These are phyloP conservation scores for Westerdykella sp. DNA, from an alignment of 2,329 filamentous ascomycete species.

Conservation along the genomic window DNA sequence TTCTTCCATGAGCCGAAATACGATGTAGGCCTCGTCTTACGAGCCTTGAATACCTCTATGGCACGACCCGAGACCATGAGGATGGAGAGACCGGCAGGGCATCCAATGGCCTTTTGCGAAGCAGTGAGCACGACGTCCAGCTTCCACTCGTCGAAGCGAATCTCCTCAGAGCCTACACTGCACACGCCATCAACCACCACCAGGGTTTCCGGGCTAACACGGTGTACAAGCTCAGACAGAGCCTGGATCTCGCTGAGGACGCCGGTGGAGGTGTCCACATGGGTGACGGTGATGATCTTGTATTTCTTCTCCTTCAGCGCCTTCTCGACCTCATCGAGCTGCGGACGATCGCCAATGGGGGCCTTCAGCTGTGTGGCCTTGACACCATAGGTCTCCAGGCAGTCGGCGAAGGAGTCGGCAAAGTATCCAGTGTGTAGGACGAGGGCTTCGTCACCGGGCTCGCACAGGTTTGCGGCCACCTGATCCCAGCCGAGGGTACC, in stretches of 20 bases:
- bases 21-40: conserved; percentile 74
- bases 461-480: conserved; percentile 86
- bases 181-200: conserved; percentile 94
- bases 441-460: conserved; percentile 82
- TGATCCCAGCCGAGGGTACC: conserved; percentile 96
- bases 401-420: conserved; percentile 88
- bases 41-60: conserved; percentile 69
- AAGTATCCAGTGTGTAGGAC: conserved; percentile 98
- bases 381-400: conserved; percentile 83
- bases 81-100: conserved; percentile 88
- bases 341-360: conserved; percentile 78
- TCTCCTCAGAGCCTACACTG: conserved; percentile 93
- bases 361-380: conserved; percentile 86
- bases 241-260: conserved; percentile 87
- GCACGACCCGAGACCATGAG: conserved; percentile 88
- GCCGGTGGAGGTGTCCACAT: conserved; percentile 95
- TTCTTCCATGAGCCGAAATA: conserved; percentile 98
- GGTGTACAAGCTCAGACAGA: conserved; percentile 74
- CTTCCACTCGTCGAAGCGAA: conserved; percentile 91
- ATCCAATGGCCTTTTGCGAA: conserved; percentile 94
- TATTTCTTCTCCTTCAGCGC: conserved; percentile 86
- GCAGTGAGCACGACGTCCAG: conserved; percentile 91
- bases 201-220: conserved; percentile 84
- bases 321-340: conserved; percentile 80
- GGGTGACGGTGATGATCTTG: conserved; percentile 90